Conservation (phyloP, 371 early-diverging fungal genomes). For the Lichtheimia hyalospora region DNA sequence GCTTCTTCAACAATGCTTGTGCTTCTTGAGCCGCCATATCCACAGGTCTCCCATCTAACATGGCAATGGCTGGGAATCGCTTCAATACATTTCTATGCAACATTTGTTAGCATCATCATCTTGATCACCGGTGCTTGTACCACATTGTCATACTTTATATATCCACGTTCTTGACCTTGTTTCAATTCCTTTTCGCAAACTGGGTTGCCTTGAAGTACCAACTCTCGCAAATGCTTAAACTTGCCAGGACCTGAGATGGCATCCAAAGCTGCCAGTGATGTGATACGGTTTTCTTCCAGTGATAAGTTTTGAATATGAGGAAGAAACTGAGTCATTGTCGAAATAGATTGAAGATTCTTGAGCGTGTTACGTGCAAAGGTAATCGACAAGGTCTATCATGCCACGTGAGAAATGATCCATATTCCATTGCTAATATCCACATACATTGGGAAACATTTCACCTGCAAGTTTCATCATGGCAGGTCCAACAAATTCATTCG, state of each 20-base stretch:
- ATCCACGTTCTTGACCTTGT: slow-evolving; percentile 46
- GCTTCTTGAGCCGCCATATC: slow-evolving; percentile 25
- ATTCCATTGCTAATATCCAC: neutral
- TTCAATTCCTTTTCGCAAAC: slow-evolving; percentile 44
- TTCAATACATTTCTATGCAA: slow-evolving; percentile 29
- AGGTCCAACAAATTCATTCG: slow-evolving; percentile 54
- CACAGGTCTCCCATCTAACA: slow-evolving; percentile 48
- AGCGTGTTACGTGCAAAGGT: slow-evolving; percentile 54
- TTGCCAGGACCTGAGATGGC: slow-evolving; percentile 53
- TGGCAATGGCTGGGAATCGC: slow-evolving; percentile 53
- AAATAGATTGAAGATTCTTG: slow-evolving; percentile 49
- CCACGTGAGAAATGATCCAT: neutral
- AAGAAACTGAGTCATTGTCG: slow-evolving; percentile 48
- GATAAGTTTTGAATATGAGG: slow-evolving; percentile 60
- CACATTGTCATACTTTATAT: slow-evolving; percentile 22
- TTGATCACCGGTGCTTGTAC: neutral
- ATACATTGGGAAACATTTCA: slow-evolving; percentile 52
- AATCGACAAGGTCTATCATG: slow-evolving; percentile 39
- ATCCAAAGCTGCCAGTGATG: slow-evolving; percentile 46
- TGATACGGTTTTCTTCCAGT: slow-evolving; percentile 53
- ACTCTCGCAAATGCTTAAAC: slow-evolving; percentile 46
- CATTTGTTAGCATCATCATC: neutral
- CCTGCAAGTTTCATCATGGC: slow-evolving; percentile 65
- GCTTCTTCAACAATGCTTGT: slow-evolving; percentile 26
- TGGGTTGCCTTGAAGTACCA: slow-evolving; percentile 56